Base-by-base conservation (phyloP, 306 rosid genomes). In the Albizia julibrissin region DNA sequence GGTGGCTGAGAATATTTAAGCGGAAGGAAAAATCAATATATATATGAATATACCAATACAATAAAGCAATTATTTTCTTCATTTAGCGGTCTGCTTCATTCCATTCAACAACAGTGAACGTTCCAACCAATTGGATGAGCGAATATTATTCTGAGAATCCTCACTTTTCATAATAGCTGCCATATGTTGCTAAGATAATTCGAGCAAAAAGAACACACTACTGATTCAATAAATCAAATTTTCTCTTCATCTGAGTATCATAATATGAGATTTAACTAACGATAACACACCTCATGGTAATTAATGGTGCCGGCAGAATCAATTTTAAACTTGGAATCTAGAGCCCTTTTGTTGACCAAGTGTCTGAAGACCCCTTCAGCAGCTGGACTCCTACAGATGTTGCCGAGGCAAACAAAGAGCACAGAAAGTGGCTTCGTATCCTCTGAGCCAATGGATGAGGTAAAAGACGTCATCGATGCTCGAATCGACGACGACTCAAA, bases 361-460 rank as follows among this genome's bases (percentile, higher is more conserved):
- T 95, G 87, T 22, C 86, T 87, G 87, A 95, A 95, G 75, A 95
- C 94, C 3, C 98, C 99, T 87, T 93, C 97, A 3, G 93, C 98
- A 73, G 97, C 93, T n/a, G 96, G 97, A 92, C 98, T 95, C 70
- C 98, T 86, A 81, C 98, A 93, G 31, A 95, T 92, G 87, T 95
- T 95, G 75, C 99, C 98, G 10, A 93, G 83, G 78, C 99, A 95
- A 37, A 91, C 99, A 14, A 93, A 93, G 67, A 90, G 91, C 56
- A 95, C 91, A 1, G 91, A 87, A 87, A 93, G 89, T 49, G 92
- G 94, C 79, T 89, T 88, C 1, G 82, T 84, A 31, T 78, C 83
- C 2, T 74, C 89, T 10, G 87, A 10, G 39, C 10, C 83, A 44
- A 86, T 64, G 80, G 85, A 69, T 24, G 88, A 80, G 68, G 89